Base-by-base conservation (phyloP, 2,329 filamentous ascomycete species). In the Xylariomycetidae sp. region DNA sequence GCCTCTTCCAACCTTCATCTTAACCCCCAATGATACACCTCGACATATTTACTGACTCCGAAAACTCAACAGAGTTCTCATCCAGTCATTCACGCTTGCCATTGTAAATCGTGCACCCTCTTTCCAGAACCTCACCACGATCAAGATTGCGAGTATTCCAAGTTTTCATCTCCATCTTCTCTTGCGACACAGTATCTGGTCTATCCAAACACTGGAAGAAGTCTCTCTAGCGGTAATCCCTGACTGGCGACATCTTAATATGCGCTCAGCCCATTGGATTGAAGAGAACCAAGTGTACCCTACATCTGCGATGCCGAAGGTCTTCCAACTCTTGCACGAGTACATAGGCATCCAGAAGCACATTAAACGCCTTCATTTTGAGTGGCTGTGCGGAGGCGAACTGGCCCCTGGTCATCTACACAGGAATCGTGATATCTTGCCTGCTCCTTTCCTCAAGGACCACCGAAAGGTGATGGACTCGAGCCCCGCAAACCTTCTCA, bases 381-480 rank as follows among this genome's bases (percentile, higher is more conserved):
- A 84, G 38, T 87, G 79, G 73, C 62, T 73, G 5, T 75, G 73
- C 33, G 81, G 82, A 27, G 82, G 82, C 17, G 82, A 87, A 57
- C 72, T 80, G 43, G 78, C 76, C 3, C 61, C 72, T 13, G 80
- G 81, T 16, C 57, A 74, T 3, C 71, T 70, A 43, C 76, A 78
- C 20, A 70, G 82, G 16, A 82, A 82, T 46, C 66, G 68, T 35
- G 67, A 78, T 45, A 54, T 86, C 19, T 59, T 86, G 13, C 78
- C 80, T 1, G 77, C 77, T 7, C 82, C 80, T 2, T 57, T 80
- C 38, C 48, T 69, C 22, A 51, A 49, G 33, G 18, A 36, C 8
- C 33, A 46, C 13, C 40, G 46, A 13, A 37, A 36, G 27, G 20
- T 41, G 12, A 20, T 46, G 9, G 32, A 51, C 8, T 48, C 54